phyloP scores from a whole-genome alignment of 2,329 filamentous ascomycete species.

The Parascedosporium putredinis region DNA sequence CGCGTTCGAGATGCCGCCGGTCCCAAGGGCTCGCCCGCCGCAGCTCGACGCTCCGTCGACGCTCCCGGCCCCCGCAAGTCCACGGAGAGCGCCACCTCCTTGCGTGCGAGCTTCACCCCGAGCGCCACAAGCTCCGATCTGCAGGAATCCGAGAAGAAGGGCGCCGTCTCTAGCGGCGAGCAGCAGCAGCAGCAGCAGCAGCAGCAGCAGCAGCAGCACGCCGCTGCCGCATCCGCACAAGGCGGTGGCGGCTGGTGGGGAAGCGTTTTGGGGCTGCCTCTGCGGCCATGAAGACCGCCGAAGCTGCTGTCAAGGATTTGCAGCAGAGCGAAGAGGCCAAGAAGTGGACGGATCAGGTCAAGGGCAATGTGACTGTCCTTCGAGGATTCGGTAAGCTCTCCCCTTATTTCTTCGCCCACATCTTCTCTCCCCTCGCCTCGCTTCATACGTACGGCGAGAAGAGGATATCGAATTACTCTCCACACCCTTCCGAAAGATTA shows the following conservation, averaged over 20 bases:
- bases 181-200: slow-evolving; percentile 28
- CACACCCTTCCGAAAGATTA: too few species aligned
- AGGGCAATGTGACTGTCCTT: slow-evolving; percentile 74
- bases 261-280: slow-evolving; percentile 73
- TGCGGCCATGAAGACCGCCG: slow-evolving; percentile 83
- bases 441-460: not conserved
- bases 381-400: slow-evolving; percentile 60
- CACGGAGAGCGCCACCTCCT: slow-evolving; percentile 58
- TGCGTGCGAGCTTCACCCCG: slow-evolving; percentile 62
- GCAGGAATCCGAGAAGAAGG: slow-evolving; percentile 36
- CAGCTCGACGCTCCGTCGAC: slow-evolving; percentile 37
- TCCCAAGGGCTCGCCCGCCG: slow-evolving; percentile 37
- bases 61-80: slow-evolving; percentile 57
- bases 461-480: too few species aligned
- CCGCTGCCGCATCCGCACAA: slow-evolving; percentile 9
- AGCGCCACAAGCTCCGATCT: slow-evolving; percentile 54
- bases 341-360: slow-evolving; percentile 90
- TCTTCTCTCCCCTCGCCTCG: not conserved
- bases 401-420: too few species aligned
- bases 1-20: slow-evolving; percentile 51
- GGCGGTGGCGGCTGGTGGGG: slow-evolving; percentile 88
- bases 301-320: slow-evolving; percentile 87
- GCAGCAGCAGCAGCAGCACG: slow-evolving; percentile 17
- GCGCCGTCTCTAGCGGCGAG: slow-evolving; percentile 18
- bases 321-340: slow-evolving; percentile 94